Evolutionary conservation across 352 stramenopile species (phyloP).

Genomic region (Phytophthora multivora): DNA sequence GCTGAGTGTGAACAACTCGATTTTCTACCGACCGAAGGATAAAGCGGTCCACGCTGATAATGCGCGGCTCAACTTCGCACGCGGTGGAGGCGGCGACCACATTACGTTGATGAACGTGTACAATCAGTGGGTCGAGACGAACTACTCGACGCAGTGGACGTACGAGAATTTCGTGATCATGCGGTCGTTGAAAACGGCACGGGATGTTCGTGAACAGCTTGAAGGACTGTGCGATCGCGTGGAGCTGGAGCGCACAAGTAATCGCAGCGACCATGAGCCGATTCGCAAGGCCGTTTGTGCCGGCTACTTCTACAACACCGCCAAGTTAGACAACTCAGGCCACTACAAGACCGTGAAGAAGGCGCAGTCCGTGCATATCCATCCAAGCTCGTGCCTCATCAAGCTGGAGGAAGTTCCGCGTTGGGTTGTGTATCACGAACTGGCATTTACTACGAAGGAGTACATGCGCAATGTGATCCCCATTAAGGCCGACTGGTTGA

Average conservation of each 20-base stretch:
- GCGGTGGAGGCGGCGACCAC: constrained; percentile 97
- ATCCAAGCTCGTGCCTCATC: constrained; percentile 97
- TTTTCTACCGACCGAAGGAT: constrained; percentile 99
- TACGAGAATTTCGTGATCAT: constrained; percentile 98
- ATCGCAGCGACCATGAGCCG: constrained; percentile 90
- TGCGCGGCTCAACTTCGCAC: constrained; percentile 97
- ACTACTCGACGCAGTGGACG: constrained; percentile 97
- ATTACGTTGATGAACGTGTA: constrained; percentile 97
- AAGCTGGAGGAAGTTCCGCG: constrained; percentile 90
- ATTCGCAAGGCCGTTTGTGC: constrained; percentile 97
- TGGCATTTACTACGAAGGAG: constrained; percentile 99
- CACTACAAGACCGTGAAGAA: constrained; percentile 99
- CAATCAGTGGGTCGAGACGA: constrained; percentile 97
- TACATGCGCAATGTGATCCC: constrained; percentile 98
- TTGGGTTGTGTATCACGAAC: constrained; percentile 99
- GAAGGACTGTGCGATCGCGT: constrained; percentile 98
- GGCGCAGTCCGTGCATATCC: constrained; percentile 96
- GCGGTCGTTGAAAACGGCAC: constrained; percentile 96
- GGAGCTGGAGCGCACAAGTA: constrained; percentile 93
- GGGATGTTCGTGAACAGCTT: constrained; percentile 99
- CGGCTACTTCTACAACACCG: constrained; percentile 99
- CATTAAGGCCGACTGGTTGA: constrained; percentile 98
- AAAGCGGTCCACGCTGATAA: constrained; percentile 99
- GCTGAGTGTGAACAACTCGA: constrained; percentile 97
- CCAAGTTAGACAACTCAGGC: constrained; percentile 94